phyloP scores from a whole-genome alignment of 2,329 filamentous ascomycete species.

The Exophiala sideris region DNA sequence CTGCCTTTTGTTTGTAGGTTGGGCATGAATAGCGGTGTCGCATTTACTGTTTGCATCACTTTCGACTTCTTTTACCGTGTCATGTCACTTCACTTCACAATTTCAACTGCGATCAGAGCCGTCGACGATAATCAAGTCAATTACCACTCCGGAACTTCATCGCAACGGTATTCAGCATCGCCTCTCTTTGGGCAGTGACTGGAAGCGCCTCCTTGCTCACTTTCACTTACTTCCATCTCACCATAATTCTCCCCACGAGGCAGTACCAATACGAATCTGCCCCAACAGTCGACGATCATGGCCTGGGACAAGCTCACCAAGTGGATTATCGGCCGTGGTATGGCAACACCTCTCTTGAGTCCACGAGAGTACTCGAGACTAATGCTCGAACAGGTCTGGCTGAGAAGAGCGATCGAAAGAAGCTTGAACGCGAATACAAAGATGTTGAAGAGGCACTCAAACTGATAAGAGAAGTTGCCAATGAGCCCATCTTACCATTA shows the following conservation, averaged over 20 bases:
- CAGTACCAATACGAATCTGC: background rate
- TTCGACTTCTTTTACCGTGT: slow-evolving; percentile 23
- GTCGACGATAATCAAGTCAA: slow-evolving; percentile 28
- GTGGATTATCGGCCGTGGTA: slow-evolving; percentile 21
- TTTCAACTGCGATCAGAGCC: slow-evolving; percentile 26
- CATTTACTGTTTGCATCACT: slow-evolving; percentile 24
- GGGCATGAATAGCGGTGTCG: slow-evolving; percentile 22
- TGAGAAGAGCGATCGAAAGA: slow-evolving; percentile 15
- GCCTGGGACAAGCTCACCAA: slow-evolving; percentile 12
- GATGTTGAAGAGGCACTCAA: slow-evolving; percentile 14
- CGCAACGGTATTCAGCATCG: background rate
- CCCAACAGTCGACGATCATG: background rate
- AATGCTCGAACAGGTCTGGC: slow-evolving; percentile 6
- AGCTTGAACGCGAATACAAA: slow-evolving; percentile 19
- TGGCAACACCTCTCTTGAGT: background rate
- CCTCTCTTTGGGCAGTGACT: background rate
- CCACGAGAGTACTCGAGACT: background rate
- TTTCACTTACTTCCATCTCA: background rate
- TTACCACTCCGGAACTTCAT: background rate
- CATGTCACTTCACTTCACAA: slow-evolving; percentile 25
- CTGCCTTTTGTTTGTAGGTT: slow-evolving; percentile 14
- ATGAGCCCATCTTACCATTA: slow-evolving; percentile 5
- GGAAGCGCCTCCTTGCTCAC: background rate
- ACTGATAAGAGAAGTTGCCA: slow-evolving; percentile 15
- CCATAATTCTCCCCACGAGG: background rate